Evolutionary conservation across 169 alveolate species (phyloP).

Genomic region (Babesia ovata): DNA sequence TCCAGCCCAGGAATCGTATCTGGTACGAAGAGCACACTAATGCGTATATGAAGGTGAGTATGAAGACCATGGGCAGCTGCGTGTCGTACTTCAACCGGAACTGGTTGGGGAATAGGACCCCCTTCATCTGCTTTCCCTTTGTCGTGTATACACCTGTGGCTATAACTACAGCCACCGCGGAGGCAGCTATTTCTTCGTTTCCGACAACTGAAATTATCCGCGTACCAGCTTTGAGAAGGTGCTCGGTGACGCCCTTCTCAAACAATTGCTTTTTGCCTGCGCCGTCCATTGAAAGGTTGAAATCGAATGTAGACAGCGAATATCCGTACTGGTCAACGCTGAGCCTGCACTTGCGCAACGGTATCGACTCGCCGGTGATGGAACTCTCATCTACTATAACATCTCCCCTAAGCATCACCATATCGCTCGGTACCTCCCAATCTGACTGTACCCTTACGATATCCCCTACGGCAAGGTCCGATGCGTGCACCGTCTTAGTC

Average conservation of each 20-base stretch:
- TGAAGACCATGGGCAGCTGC: constrained; percentile 77
- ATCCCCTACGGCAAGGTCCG: constrained; percentile 81
- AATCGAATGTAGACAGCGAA: constrained; percentile 64
- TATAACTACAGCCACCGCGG: constrained; percentile 86
- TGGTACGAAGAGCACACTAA: constrained; percentile 76
- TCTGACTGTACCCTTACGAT: constrained; percentile 72
- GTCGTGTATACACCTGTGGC: constrained; percentile 90
- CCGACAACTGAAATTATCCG: constrained; percentile 72
- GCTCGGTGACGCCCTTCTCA: constrained; percentile 35
- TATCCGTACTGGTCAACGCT: constrained; percentile 47
- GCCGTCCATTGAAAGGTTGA: constrained; percentile 77
- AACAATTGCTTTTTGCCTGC: constrained; percentile 82
- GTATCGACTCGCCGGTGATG: constrained; percentile 88
- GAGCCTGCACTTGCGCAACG: constrained; percentile 81
- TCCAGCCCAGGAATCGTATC: constrained; percentile 78
- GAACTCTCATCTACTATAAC: constrained; percentile 85
- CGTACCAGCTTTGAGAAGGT: constrained; percentile 78
- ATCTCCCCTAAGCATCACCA: constrained; percentile 80
- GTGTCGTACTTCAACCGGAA: constrained; percentile 79
- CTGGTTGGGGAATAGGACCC: constrained; percentile 90
- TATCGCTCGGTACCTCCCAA: constrained; percentile 85
- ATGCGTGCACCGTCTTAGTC: constrained; percentile 71
- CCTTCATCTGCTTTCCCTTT: constrained; percentile 91
- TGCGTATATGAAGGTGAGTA: constrained; percentile 70
- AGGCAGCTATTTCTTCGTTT: constrained; percentile 66